These are phyloP conservation scores for Colletotrichum sp. DNA, from an alignment of 2,329 filamentous ascomycete species.

Conservation along the genomic window DNA sequence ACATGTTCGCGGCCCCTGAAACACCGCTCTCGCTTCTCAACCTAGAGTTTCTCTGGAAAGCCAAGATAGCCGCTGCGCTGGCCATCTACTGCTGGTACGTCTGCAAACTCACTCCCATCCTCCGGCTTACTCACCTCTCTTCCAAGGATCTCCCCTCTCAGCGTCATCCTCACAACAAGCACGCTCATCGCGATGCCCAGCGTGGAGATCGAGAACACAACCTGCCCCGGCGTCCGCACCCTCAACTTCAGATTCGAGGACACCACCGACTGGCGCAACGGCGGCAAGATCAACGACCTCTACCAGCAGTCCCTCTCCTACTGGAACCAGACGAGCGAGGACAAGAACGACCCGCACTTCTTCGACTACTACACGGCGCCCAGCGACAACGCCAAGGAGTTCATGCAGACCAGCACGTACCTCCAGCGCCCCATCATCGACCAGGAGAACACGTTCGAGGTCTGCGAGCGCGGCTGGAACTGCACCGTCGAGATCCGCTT, in stretches of 20 bases:
- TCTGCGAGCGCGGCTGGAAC: slow-evolving; percentile 37
- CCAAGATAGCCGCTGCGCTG: slow-evolving; percentile 35
- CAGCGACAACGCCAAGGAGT: slow-evolving; percentile 24
- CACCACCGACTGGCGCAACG: slow-evolving; percentile 33
- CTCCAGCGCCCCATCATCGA: slow-evolving; percentile 26
- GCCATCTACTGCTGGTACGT: slow-evolving; percentile 35
- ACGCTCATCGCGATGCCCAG: slow-evolving; percentile 32
- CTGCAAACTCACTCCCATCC: fast-evolving
- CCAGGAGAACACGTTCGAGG: slow-evolving; percentile 31
- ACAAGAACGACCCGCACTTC: slow-evolving; percentile 24
- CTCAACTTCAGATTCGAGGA: slow-evolving; percentile 39
- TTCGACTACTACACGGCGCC: slow-evolving; percentile 35
- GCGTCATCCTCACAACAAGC: slow-evolving; percentile 41
- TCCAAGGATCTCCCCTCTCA: slow-evolving; percentile 30
- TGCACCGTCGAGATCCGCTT: slow-evolving; percentile 37
- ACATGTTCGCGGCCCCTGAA: neutral
- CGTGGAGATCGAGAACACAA: slow-evolving; percentile 22
- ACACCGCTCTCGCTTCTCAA: slow-evolving; percentile 24
- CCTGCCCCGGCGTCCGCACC: slow-evolving; percentile 31
- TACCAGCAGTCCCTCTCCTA: slow-evolving; percentile 30
- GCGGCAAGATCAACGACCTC: slow-evolving; percentile 29
- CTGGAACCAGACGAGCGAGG: slow-evolving; percentile 34
- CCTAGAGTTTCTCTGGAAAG: slow-evolving; percentile 30
- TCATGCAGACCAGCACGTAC: slow-evolving; percentile 29
- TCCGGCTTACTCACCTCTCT: neutral